A percentile compares a stretch with the other conserved stretches of the same genome.
phyloP scores from a whole-genome alignment of 1,284 basidiomycete species.

The Takashimella koratensis region DNA sequence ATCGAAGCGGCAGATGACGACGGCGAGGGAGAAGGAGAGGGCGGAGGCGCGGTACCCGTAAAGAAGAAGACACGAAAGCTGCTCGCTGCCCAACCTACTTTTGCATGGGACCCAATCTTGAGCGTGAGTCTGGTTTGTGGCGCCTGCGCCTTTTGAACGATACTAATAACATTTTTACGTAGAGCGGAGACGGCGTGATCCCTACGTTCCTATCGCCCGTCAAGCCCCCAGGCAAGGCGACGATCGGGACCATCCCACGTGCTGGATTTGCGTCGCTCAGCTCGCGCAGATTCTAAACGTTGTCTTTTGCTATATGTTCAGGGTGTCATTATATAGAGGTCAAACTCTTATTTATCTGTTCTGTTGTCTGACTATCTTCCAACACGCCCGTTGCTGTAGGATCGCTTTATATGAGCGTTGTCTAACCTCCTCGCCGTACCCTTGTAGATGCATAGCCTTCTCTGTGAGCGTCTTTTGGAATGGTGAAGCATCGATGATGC shows the following conservation, averaged over 20 bases:
- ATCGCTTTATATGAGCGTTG: too few species aligned
- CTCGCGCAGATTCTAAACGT: conserved; percentile 4
- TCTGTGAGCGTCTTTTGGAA: too few species aligned
- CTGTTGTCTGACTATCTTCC: too few species aligned
- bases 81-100: conserved; percentile 26
- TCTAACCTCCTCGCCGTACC: too few species aligned
- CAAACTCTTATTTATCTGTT: too few species aligned
- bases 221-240: conserved; percentile 15
- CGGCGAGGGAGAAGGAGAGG: conserved; percentile 3
- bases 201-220: conserved; percentile 38
- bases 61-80: conserved; percentile 47
- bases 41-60: conserved; percentile 7
- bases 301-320: too few species aligned
- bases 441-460: too few species aligned
- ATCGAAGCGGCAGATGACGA: conserved; percentile 1
- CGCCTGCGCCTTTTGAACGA: too few species aligned
- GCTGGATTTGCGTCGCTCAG: conserved; percentile 22
- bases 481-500: too few species aligned
- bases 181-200: conserved; percentile 47
- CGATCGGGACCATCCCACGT: conserved; percentile 32
- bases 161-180: background rate
- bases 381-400: too few species aligned
- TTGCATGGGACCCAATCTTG: conserved; percentile 43
- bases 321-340: too few species aligned
- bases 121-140: conserved; percentile 42